Percentiles rank a stretch among this genome's conserved stretches.
Conservation (phyloP, 139 green algal species). For the Chlorella sp. region DNA sequence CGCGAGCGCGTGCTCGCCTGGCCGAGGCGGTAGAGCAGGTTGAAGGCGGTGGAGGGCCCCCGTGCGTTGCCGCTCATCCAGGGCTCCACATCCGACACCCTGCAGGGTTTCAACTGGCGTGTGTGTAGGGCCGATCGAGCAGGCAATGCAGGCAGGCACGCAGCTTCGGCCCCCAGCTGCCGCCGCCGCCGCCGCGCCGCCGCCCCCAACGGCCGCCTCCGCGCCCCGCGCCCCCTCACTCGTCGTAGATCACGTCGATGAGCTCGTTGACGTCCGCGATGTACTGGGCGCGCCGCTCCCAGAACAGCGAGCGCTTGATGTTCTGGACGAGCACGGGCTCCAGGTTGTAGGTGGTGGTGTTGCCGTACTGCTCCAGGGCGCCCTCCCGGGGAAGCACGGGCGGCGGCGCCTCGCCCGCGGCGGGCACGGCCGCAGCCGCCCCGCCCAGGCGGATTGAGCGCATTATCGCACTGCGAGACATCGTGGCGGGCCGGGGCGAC, state of each 20-base stretch:
- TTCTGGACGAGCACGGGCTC: conserved; percentile 86
- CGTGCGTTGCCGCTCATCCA: conserved; percentile 97
- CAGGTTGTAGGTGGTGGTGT: conserved; percentile 81
- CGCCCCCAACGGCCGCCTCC: too few species aligned
- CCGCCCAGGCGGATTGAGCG: too few species aligned
- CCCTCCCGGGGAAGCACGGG: background rate
- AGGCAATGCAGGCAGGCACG: too few species aligned
- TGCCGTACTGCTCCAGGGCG: conserved; percentile 71
- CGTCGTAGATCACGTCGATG: conserved; percentile 88
- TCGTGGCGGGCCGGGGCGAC: background rate
- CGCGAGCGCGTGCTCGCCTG: conserved; percentile 58
- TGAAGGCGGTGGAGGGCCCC: conserved; percentile 94
- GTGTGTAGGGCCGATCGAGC: too few species aligned
- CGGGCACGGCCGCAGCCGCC: background rate
- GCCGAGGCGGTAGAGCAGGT: conserved; percentile 85
- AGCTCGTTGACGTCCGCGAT: conserved; percentile 74
- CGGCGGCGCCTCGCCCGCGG: background rate
- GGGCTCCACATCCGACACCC: conserved; percentile 90
- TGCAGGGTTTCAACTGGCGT: conserved; percentile 66
- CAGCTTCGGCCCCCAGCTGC: too few species aligned
- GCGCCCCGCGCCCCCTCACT: background rate
- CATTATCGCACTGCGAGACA: background rate
- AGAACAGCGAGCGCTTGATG: conserved; percentile 82
- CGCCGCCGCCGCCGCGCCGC: too few species aligned
- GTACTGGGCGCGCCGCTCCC: conserved; percentile 64